Base-by-base conservation (phyloP, 441 rosid genomes). In the Brassica hybrid region DNA sequence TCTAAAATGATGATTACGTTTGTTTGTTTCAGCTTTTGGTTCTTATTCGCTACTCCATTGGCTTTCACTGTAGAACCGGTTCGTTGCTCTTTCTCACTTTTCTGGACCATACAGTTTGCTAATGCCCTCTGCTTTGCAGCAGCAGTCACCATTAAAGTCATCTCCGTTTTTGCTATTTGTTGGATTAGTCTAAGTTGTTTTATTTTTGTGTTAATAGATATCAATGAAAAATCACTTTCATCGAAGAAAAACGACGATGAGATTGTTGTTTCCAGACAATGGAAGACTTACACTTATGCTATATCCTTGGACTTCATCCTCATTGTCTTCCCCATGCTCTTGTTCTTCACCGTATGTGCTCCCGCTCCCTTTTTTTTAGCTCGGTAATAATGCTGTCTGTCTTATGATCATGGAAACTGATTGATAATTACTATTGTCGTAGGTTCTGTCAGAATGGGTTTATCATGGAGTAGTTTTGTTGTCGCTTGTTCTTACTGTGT, bases 371-470 rank as follows among this genome's bases (percentile, higher is more conserved):
- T 34, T 30, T 38, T 16, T 27, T 38, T 25, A 7, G 1, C 48
- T 69, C 3, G 21, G 13, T 23, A 30, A 30, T 74, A 36, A 0
- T 21, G 23, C 23, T 21, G 23, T 21, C 23, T 38, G 13, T 67
- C 48, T 73, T 67, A 45, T 72, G 64, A 30, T 43, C 36, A 27
- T n/a, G 2, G 17, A 17, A 73, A 62, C 52, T 54, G 61, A 10
- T 60, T 14, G 8, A 62, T 4, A 6, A 1, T 41, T 25, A 11
- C 72, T 67, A 17, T 75, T 67, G 1, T 72, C 67, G 18, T 83
- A 95, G 99, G 91, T 91, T 85, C 83, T 93, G 6, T 80, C 97
- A 10, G 91, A 90, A 65, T 89, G 94, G 94, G 84, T 76, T 56
- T 88, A 82, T 79, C 12, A 67, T 21, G 82, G 85, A 13, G 50